A percentile compares a stretch with the other conserved stretches of the same genome.
Evolutionary conservation across 140 eudicot species (phyloP).

Genomic region (Oenanthe javanica): DNA sequence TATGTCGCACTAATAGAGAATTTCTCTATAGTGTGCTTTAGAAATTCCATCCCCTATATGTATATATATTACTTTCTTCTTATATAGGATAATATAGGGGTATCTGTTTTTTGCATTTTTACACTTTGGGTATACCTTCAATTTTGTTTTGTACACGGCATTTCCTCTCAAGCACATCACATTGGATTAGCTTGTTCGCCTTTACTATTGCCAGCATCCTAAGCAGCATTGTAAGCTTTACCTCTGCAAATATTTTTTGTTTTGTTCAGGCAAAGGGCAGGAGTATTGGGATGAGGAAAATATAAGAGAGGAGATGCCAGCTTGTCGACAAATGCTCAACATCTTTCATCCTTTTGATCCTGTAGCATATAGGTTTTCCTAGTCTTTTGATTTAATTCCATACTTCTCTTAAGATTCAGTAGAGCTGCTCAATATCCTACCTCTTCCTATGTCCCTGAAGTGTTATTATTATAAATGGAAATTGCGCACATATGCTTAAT

Average conservation of each 20-base stretch:
- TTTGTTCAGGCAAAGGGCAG: constrained; percentile 51
- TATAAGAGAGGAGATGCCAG: constrained; percentile 90
- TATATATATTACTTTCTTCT: neutral
- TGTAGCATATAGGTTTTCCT: constrained; percentile 81
- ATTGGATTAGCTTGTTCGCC: neutral
- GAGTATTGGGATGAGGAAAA: constrained; percentile 86
- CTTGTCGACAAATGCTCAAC: constrained; percentile 85
- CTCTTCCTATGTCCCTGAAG: neutral
- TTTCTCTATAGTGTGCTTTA: too few species aligned
- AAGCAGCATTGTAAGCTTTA: neutral
- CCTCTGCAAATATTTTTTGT: neutral
- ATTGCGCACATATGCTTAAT: neutral
- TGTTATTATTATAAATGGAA: neutral
- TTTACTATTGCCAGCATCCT: neutral
- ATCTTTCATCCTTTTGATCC: constrained; percentile 98
- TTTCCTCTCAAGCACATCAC: neutral
- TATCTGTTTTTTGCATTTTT: neutral
- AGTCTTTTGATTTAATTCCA: neutral
- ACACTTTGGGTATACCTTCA: neutral
- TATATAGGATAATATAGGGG: neutral
- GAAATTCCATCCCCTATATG: too few species aligned
- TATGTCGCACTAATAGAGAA: too few species aligned
- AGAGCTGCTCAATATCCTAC: neutral
- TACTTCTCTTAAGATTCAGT: neutral
- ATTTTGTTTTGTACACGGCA: neutral